Evolutionary conservation across 345 rosid genomes (phyloP).

Genomic region (Ceriops decandra): DNA sequence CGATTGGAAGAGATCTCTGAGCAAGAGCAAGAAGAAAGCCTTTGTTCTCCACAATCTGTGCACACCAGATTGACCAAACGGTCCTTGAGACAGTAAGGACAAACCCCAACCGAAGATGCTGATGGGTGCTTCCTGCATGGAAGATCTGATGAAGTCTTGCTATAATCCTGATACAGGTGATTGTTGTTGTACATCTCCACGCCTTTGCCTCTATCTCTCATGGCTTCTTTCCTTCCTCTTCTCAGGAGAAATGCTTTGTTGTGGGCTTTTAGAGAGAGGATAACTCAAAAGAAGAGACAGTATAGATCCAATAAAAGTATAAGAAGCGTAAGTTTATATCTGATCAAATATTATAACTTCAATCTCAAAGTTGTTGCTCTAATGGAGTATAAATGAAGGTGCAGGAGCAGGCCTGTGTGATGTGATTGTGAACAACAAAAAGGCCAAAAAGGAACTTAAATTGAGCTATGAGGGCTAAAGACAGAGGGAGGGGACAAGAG

Average conservation of each 20-base stretch:
- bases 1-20: constrained; percentile 69
- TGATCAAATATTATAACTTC: no score
- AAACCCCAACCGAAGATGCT: constrained; percentile 62
- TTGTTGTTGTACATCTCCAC: constrained; percentile 45
- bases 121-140: constrained; percentile 89
- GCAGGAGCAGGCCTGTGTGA: background rate
- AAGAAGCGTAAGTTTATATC: no score
- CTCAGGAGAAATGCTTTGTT: constrained; percentile 1
- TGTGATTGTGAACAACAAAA: background rate
- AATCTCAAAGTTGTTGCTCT: no score
- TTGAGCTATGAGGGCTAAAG: constrained; percentile 7
- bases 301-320: background rate
- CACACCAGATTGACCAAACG: constrained; percentile 81
- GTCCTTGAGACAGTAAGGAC: constrained; percentile 83
- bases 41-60: constrained; percentile 90
- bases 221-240: constrained; percentile 21
- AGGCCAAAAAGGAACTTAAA: constrained; percentile 7
- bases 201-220: constrained; percentile 87
- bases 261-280: constrained; percentile 5
- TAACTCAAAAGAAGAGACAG: constrained; percentile 3
- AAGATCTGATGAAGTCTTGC: constrained; percentile 43
- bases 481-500: constrained; percentile 12
- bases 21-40: constrained; percentile 93
- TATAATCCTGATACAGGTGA: constrained; percentile 40
- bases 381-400: no score